Conservation (phyloP, 2,329 filamentous ascomycete genomes). For the Macrophomina pseudophaseolina region DNA sequence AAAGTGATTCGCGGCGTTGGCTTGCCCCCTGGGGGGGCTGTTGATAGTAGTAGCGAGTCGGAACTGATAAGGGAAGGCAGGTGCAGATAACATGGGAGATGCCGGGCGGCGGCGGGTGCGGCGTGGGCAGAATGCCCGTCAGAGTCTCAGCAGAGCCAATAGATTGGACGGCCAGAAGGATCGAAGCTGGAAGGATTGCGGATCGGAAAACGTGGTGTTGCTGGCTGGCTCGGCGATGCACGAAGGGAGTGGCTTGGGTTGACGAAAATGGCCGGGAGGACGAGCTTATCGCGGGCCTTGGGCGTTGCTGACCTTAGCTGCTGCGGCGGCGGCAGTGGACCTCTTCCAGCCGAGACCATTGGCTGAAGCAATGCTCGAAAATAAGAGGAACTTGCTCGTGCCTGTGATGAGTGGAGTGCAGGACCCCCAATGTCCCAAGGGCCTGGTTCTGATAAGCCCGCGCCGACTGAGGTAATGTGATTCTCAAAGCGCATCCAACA, state of each 20-base stretch:
- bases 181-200: not conserved
- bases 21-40: not conserved
- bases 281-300: slow-evolving; percentile 11
- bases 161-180: not conserved
- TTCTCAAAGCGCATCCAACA: slow-evolving; percentile 10
- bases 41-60: slow-evolving; percentile 10
- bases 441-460: slow-evolving; percentile 8
- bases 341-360: not conserved
- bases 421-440: not conserved
- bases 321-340: not conserved
- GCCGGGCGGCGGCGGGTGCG: slow-evolving; percentile 6
- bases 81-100: slow-evolving; percentile 3
- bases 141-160: not conserved
- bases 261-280: not conserved
- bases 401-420: not conserved
- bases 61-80: slow-evolving; percentile 18
- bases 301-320: slow-evolving; percentile 1
- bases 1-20: slow-evolving; percentile 7
- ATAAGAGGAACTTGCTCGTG: not conserved
- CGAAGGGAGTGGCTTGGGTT: not conserved
- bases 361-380: not conserved
- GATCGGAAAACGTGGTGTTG: not conserved
- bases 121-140: not conserved
- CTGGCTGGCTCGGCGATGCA: not conserved
- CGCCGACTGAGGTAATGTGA: slow-evolving; percentile 20